phyloP scores from a whole-genome alignment of 148 eudicot species.

The Drosera capensis region DNA sequence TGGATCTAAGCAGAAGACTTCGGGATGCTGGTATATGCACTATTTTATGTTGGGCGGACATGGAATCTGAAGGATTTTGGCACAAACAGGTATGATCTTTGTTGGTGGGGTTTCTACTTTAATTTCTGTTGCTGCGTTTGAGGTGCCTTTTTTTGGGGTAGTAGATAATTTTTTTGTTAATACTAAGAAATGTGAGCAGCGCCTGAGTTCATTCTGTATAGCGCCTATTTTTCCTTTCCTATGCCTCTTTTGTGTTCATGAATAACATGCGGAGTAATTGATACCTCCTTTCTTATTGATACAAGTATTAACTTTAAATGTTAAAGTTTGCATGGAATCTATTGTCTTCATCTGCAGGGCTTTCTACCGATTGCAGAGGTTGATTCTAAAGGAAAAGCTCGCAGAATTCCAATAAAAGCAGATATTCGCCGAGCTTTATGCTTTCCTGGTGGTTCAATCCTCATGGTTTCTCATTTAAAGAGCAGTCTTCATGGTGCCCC shows the following conservation, averaged over 20 bases:
- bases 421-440: constrained; percentile 66
- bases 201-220: too few relatives aligned
- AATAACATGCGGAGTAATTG: too few relatives aligned
- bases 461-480: constrained; percentile 56
- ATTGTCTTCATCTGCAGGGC: constrained; percentile 41
- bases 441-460: constrained; percentile 88
- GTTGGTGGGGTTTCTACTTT: neutral
- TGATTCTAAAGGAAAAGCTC: constrained; percentile 54
- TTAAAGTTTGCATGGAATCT: constrained; percentile 4
- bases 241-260: too few relatives aligned
- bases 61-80: constrained; percentile 92
- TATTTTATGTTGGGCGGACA: constrained; percentile 81
- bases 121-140: too few relatives aligned
- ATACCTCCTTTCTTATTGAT: neutral
- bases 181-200: too few relatives aligned
- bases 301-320: constrained; percentile 1
- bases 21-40: constrained; percentile 53
- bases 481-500: constrained; percentile 15
- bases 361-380: constrained; percentile 69
- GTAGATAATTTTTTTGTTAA: too few relatives aligned
- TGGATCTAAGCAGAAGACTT: constrained; percentile 58
- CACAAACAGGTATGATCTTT: constrained; percentile 47
- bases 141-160: too few relatives aligned
- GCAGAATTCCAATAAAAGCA: constrained; percentile 61
- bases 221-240: too few relatives aligned